phyloP scores from a whole-genome alignment of 768 basidiomycete genomes.

The Coprinellus micaceus region DNA sequence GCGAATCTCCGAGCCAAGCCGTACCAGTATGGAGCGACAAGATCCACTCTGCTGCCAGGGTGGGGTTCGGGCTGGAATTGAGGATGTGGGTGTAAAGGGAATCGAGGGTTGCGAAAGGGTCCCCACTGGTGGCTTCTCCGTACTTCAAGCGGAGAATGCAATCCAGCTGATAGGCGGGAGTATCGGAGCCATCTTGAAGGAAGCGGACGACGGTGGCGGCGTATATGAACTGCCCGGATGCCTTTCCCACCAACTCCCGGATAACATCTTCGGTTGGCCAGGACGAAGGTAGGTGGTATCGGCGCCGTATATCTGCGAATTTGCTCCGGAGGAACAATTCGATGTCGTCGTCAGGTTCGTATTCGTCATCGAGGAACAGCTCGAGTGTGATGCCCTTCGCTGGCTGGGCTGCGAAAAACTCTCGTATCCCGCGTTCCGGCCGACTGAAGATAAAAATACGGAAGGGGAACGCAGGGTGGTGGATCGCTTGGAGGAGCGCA shows the following conservation, averaged over 20 bases:
- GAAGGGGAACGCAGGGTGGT: background rate
- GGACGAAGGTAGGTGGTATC: background rate
- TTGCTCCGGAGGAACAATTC: background rate
- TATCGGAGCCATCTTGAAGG: background rate
- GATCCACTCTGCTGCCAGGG: background rate
- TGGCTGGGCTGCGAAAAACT: background rate
- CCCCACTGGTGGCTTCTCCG: background rate
- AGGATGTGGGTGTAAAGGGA: background rate
- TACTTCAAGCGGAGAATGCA: background rate
- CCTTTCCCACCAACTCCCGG: background rate
- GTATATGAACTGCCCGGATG: too few relatives aligned
- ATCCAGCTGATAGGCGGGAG: background rate
- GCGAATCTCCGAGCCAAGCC: background rate
- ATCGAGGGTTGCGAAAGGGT: background rate
- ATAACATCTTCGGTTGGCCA: background rate
- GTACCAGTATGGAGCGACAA: background rate
- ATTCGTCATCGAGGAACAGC: conserved; percentile 6
- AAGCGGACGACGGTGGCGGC: too few relatives aligned
- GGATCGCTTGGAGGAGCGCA: background rate
- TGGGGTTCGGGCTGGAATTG: background rate
- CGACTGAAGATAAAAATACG: conserved; percentile 5
- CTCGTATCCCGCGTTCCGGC: background rate
- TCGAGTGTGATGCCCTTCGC: background rate
- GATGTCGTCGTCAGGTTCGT: too few relatives aligned
- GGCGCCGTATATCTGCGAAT: background rate